These are phyloP conservation scores for Wickerhamiella brachini DNA, from an alignment of 805 yeast species.

Conservation along the genomic window DNA sequence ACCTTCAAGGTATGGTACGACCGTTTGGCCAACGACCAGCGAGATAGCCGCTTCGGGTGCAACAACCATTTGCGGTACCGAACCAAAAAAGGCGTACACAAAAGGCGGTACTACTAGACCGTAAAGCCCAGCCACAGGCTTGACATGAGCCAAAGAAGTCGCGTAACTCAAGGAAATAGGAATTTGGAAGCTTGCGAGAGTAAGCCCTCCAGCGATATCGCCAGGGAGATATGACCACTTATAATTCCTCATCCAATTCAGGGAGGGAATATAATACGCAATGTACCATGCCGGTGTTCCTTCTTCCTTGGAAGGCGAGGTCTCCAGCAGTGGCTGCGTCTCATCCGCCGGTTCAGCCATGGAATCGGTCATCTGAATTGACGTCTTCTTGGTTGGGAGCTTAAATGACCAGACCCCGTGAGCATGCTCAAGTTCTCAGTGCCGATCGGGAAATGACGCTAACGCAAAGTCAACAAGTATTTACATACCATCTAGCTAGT, in stretches of 20 bases:
- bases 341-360: neutral
- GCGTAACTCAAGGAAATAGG: constrained; percentile 81
- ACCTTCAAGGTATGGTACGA: constrained; percentile 40
- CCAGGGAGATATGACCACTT: constrained; percentile 28
- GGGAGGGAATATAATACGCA: constrained; percentile 41
- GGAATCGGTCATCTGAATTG: neutral
- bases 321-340: neutral
- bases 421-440: too few species aligned
- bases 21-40: constrained; percentile 65
- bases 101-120: constrained; percentile 68
- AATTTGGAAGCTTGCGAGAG: constrained; percentile 81
- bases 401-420: too few species aligned
- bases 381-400: neutral
- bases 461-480: too few species aligned
- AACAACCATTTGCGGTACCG: constrained; percentile 79
- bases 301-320: neutral
- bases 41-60: constrained; percentile 90
- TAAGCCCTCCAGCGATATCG: constrained; percentile 72
- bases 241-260: constrained; percentile 41
- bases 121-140: constrained; percentile 65
- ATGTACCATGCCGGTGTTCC: constrained; percentile 19
- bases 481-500: too few species aligned
- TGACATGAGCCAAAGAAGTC: constrained; percentile 69
- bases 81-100: constrained; percentile 64
- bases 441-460: too few species aligned